phyloP scores from a whole-genome alignment of 495 filamentous ascomycete species.

The Bryoglossum gracile region DNA sequence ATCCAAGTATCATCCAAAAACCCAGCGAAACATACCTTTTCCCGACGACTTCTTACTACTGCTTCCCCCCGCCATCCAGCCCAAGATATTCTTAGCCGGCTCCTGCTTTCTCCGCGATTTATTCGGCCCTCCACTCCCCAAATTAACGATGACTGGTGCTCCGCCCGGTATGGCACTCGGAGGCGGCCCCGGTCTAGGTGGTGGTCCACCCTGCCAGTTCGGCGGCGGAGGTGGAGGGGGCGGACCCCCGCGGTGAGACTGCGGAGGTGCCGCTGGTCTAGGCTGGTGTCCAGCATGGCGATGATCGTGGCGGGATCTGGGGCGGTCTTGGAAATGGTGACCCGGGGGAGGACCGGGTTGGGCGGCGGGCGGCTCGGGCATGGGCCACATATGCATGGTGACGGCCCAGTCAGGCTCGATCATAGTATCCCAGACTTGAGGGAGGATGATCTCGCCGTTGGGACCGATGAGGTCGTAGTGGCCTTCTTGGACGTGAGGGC shows the following conservation, averaged over 20 bases:
- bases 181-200: neutral
- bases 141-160: slow-evolving; percentile 14
- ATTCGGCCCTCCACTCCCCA: neutral
- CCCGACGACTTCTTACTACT: slow-evolving; percentile 13
- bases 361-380: slow-evolving; percentile 38
- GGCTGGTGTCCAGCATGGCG: neutral
- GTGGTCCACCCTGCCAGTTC: slow-evolving; percentile 1
- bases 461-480: slow-evolving; percentile 42
- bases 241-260: slow-evolving; percentile 1
- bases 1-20: neutral
- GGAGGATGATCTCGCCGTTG: slow-evolving; percentile 41
- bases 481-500: slow-evolving; percentile 38
- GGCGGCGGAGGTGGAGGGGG: slow-evolving; percentile 10
- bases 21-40: slow-evolving; percentile 16
- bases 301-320: slow-evolving; percentile 5
- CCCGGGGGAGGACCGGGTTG: slow-evolving; percentile 4
- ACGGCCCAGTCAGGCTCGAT: slow-evolving; percentile 60
- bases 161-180: neutral
- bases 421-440: slow-evolving; percentile 45
- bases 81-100: slow-evolving; percentile 10
- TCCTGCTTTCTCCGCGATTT: slow-evolving; percentile 3
- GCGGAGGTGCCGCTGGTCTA: neutral
- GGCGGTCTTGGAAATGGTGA: slow-evolving; percentile 8
- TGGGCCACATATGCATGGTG: slow-evolving; percentile 89
- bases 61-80: slow-evolving; percentile 21